Evolutionary conservation across 371 early-diverging fungal genomes (phyloP).

Genomic region (Mortierella sp.): DNA sequence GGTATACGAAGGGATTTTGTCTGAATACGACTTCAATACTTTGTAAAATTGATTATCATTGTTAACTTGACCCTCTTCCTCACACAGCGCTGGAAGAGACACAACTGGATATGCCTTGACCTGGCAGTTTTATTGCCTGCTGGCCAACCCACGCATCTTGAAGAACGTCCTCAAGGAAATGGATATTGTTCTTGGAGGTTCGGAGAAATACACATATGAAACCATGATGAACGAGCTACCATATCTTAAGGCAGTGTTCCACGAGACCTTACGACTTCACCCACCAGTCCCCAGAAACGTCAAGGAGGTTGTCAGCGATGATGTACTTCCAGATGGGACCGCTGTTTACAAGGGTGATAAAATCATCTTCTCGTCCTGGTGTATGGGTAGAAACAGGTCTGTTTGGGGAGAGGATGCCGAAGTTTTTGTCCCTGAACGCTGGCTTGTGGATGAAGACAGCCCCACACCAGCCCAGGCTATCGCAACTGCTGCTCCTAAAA

Average conservation of each 20-base stretch:
- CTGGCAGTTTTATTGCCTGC: constrained; percentile 52
- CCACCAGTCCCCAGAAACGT: constrained; percentile 46
- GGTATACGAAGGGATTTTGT: too few species aligned
- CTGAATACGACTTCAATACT: too few species aligned
- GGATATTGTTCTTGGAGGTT: constrained; percentile 24
- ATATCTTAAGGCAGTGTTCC: constrained; percentile 45
- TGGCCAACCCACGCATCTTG: constrained; percentile 40
- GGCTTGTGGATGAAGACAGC: constrained; percentile 18
- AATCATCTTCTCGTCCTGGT: constrained; percentile 35
- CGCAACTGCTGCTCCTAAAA: neutral
- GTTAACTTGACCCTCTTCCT: too few species aligned
- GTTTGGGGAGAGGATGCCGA: constrained; percentile 54
- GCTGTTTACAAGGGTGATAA: constrained; percentile 33
- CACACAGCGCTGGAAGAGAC: constrained; percentile 60
- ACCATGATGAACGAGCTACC: constrained; percentile 26
- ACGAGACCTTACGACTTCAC: constrained; percentile 45
- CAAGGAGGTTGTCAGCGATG: constrained; percentile 28
- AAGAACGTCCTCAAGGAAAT: constrained; percentile 37
- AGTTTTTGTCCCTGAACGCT: constrained; percentile 43
- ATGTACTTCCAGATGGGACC: constrained; percentile 48
- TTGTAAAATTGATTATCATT: too few species aligned
- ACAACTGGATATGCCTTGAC: constrained; percentile 63
- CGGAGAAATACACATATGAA: constrained; percentile 25
- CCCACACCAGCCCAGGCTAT: neutral
- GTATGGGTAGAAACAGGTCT: constrained; percentile 39